Evolutionary conservation across 2,329 filamentous ascomycete genomes (phyloP), one percentile per base, ranked within the genome.

Genomic region (Orbilia oligospora): DNA sequence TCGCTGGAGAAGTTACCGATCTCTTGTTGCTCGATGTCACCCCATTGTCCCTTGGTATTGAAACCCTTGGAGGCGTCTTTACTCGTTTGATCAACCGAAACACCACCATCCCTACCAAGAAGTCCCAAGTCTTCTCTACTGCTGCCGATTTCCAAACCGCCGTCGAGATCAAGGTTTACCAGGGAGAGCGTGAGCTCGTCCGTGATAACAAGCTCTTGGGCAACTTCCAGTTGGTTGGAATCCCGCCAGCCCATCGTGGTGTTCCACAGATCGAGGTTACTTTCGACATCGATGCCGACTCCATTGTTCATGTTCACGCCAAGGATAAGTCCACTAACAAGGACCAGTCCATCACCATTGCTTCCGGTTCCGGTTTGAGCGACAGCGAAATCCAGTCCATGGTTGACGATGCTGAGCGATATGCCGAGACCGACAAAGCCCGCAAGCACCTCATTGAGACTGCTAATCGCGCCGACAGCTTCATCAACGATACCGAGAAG

Each of bases 241-340:
- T 98, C 80, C 95, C 95, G 75, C 95, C 95, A 83, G 95, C 95
- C 71, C 94, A 97, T 89, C 94, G 94, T 85, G 94, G 94, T 88
- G 93, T 97, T 80, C 95, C 95, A 81, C 95, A 98, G 86, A 89
- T 98, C 75, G 95, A 98, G 89, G 95, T 98, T 83, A 97, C 95
- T 84, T 98, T 98, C 87, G 95, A 98, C 86, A 97, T 98, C 85
- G 95, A 98, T 83, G 95, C 95, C 83, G 94, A 98, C 86, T 97
- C 94, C 18, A 97, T 98, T 83, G 94, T 98, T 83, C 94, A 97
- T 88, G 95, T 98, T 81, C 92, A 96, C 86, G 95, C 95, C 86
- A 97, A 97, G 90, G 95, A 98, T 88, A 97, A 98, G 92, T 95
- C 94, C 83, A 98, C 94, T 87, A 93, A 93, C 91, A 98, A 97